Evolutionary conservation across 495 filamentous ascomycete species (phyloP).

Genomic region (Rostrohypoxylon terebratum): DNA sequence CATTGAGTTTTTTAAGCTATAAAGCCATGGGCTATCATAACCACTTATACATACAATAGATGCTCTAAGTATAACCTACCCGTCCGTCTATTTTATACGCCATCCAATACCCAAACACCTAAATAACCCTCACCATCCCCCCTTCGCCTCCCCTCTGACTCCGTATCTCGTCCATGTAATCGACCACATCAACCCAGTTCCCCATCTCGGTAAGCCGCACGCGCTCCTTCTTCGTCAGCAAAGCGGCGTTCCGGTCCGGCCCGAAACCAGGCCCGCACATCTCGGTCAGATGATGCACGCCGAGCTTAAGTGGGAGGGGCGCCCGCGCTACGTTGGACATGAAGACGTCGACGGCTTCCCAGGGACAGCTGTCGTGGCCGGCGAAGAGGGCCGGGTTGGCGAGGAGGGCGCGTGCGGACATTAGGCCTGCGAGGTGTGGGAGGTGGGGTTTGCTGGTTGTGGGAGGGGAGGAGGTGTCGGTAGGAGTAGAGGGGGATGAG

Average conservation of each 20-base stretch:
- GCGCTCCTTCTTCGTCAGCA: constrained; percentile 66
- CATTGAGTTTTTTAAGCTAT: background rate
- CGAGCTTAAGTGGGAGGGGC: constrained; percentile 69
- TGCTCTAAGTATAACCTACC: background rate
- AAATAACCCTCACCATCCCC: constrained; percentile 28
- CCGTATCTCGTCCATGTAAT: constrained; percentile 67
- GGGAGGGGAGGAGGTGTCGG: constrained; percentile 23
- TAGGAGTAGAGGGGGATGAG: constrained; percentile 41
- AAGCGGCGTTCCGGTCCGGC: constrained; percentile 51
- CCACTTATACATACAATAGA: background rate
- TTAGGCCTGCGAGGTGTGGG: constrained; percentile 63
- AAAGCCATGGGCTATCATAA: no score
- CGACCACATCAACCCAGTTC: constrained; percentile 68
- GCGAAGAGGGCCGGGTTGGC: constrained; percentile 72
- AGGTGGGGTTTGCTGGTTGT: constrained; percentile 38
- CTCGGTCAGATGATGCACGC: constrained; percentile 71
- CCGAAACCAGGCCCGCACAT: constrained; percentile 69
- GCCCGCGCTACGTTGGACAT: constrained; percentile 62
- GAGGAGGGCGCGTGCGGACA: constrained; percentile 73
- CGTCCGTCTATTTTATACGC: background rate
- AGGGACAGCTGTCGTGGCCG: constrained; percentile 66
- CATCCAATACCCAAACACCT: background rate
- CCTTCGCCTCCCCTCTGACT: constrained; percentile 41
- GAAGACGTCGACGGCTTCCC: constrained; percentile 69
- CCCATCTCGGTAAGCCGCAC: constrained; percentile 60